A percentile compares a stretch with the other conserved stretches of the same genome.
These are phyloP conservation scores for Oenanthe javanica DNA, from an alignment of 140 eudicot genomes.

Conservation along the genomic window DNA sequence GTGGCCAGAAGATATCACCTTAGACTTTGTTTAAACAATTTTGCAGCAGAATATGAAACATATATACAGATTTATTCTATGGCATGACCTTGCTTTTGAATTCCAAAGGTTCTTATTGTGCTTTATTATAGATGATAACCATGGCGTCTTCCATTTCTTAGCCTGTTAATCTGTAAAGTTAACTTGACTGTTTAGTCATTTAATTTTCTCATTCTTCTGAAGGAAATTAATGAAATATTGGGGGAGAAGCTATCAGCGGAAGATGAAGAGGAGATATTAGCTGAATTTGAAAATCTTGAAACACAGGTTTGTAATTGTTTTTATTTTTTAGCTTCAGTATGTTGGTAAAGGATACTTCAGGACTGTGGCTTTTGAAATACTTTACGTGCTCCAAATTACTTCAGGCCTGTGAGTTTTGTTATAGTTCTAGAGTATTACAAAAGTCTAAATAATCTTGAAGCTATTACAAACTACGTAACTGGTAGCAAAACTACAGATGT, in stretches of 20 bases:
- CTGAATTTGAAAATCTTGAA: slow-evolving; percentile 82
- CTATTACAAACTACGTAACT: background rate
- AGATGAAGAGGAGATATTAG: slow-evolving; percentile 83
- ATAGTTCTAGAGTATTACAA: background rate
- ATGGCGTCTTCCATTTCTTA: background rate
- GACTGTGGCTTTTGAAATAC: background rate
- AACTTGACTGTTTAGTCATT: background rate
- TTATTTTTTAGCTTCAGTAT: background rate
- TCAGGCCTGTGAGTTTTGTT: background rate
- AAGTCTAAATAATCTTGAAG: background rate
- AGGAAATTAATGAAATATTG: slow-evolving; percentile 61
- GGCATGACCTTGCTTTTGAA: background rate
- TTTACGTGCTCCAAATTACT: background rate
- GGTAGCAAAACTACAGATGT: background rate
- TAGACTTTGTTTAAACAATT: background rate
- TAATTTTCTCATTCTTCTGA: background rate
- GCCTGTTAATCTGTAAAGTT: background rate
- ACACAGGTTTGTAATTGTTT: slow-evolving; percentile 44
- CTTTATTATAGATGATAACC: background rate
- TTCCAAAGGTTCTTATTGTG: background rate
- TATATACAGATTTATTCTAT: background rate
- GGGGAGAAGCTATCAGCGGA: slow-evolving; percentile 92
- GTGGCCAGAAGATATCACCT: background rate
- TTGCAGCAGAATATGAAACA: background rate
- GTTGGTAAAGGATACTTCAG: background rate